Evolutionary conservation across 2,329 filamentous ascomycete species (phyloP), one percentile per base, ranked within the genome.

Genomic region (Talaromyces rugulosus): DNA sequence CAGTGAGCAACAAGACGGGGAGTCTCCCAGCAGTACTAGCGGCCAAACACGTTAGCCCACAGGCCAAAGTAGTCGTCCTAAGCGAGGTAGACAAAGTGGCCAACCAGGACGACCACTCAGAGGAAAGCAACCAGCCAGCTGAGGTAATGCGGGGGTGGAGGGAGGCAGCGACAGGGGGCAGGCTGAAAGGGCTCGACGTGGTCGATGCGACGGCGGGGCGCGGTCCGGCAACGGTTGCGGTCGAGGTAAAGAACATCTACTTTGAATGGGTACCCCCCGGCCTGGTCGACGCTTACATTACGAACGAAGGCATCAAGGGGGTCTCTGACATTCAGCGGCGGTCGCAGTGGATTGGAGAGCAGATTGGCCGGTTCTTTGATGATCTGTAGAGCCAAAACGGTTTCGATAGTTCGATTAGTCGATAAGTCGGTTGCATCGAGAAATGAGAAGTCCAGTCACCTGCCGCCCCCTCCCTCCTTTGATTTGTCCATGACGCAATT

Each of bases 1-100:
- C 84, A 33, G 83, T 89, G 18, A 86, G 82, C 71, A 90, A 90
- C 73, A 90, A 90, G 72, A 86, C 81, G 0, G 87, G 88, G 0
- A 87, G 85, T 1, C 72, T 89, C 6, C 81, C 85, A 0, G 81
- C 84, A 1, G 80, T 85, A 0, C 75, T 89, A 1, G 80, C 82
- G 56, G 82, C 84, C 7, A 84, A 79, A 59, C 71, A 82, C 56
- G 71, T 83, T 3, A 78, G 80, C 4, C 78, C 80, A 0, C 63
- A 63, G 0, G 78, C 75, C 11, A 82, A 80, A 62, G 76, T 87
- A 0, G 71, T 88, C 2, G 82, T 86, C 0, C 65, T 89, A 4
- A 82, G 83, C 52, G 85, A 87, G 60, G 76, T 80, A 5, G 87
- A 88, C 56, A 90, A 90, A 72, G 80, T 90, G 30, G 82, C 82